Evolutionary conservation across 495 filamentous ascomycete genomes (phyloP), one percentile per base, ranked within the genome.

Genomic region (Bacidia rubella): DNA sequence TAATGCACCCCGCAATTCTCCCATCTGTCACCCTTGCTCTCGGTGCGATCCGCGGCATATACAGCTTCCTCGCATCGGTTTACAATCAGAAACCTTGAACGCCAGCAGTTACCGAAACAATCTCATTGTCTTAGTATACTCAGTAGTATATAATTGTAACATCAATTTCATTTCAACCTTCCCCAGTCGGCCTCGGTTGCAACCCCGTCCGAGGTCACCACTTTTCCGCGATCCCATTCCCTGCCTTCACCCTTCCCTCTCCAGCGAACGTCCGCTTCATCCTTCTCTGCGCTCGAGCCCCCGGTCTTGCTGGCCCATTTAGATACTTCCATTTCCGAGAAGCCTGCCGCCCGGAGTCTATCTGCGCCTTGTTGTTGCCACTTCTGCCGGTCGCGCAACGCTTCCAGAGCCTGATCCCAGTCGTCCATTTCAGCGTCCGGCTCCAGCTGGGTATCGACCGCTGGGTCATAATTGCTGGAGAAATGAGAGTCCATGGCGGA

Each of bases 191-290:
- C 47, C n/a, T 12, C 32, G 17, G 51, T 55, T 29, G 49, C 53
- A 15, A 60, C 50, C 17, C 81, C 83, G 50, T 83, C 74, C 11
- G 73, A 75, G 55, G 80, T 76, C 32, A 87, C 66, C 27, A 86
- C 78, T 62, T 95, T 95, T 2, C 89, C 89, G 5, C 81, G 73
- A 73, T 97, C 92, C 92, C 92, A 98, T 63, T 95, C 92, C 32
- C 92, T 77, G 11, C 80, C 73, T 55, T 89, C 84, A 0, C 87
- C 90, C 43, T 75, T 78, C 62, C 81, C 84, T 42, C 74, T 73
- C 90, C 92, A 98, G 52, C 86, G 86, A 7, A 81, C 73, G 74
- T 97, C 90, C 90, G 90, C 96, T 62, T 94, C 90, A 32, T 87
- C 76, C n/a, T 77, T 73, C 55, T 87, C 56, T 66, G 74, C 11